Conservation (phyloP, 2,329 filamentous ascomycete species). For the Cladosporium halotolerans region DNA sequence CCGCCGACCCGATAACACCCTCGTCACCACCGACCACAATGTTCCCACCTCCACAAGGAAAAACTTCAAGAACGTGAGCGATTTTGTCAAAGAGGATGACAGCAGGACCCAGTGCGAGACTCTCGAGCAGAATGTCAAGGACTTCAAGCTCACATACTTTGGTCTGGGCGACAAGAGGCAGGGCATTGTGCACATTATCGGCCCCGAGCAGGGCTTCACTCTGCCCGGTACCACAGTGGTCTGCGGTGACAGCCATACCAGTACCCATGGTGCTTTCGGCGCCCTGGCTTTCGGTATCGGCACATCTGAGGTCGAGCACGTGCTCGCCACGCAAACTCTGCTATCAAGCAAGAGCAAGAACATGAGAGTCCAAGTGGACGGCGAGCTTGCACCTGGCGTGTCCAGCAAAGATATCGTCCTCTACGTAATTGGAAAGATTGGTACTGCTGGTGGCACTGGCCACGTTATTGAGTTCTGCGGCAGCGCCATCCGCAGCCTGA, state of each 20-base stretch:
- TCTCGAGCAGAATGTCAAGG: conserved; percentile 94
- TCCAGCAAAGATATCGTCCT: conserved; percentile 95
- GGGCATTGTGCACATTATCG: conserved; percentile 97
- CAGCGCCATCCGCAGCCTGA: conserved; percentile 79
- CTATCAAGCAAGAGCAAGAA: conserved; percentile 96
- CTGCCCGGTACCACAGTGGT: conserved; percentile 94
- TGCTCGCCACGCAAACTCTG: conserved; percentile 90
- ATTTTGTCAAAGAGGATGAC: conserved; percentile 92
- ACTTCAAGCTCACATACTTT: conserved; percentile 95
- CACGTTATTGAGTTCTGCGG: conserved; percentile 97
- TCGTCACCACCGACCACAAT: conserved; percentile 96
- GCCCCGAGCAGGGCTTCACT: conserved; percentile 97
- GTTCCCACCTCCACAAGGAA: conserved; percentile 88
- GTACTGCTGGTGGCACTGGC: conserved; percentile 89
- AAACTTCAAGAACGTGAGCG: conserved; percentile 84
- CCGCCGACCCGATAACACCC: conserved; percentile 89
- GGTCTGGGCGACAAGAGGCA: conserved; percentile 93
- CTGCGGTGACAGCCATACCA: conserved; percentile 96
- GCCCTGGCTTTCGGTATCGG: conserved; percentile 94
- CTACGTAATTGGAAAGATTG: conserved; percentile 86
- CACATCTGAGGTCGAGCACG: conserved; percentile 97
- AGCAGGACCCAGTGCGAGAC: conserved; percentile 91
- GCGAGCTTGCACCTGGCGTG: conserved; percentile 80
- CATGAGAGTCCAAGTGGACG: conserved; percentile 95
- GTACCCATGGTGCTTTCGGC: conserved; percentile 94